Evolutionary conservation across 1,139 yeast species (phyloP), one percentile per base, ranked within the genome.

Genomic region (Yamadazyma atlantica): DNA sequence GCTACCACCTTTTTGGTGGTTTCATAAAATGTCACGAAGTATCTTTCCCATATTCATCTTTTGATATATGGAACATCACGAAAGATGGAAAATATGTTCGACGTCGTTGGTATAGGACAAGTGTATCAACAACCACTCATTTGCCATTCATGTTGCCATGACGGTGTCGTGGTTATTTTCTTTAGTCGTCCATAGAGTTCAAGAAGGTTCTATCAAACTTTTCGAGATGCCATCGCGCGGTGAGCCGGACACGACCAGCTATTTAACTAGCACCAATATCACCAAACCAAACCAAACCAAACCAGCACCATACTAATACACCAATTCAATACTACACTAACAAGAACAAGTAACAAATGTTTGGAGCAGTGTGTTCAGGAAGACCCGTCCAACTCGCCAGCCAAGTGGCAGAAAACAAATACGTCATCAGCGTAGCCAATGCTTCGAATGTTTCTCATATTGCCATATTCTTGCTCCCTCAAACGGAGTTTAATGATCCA

Each of bases 1-100:
- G 76, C 77, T 16, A 69, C 75, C 7, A 62, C 65, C 10, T 71
- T 74, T 74, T 53, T 69, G 11, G 61, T 59, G 8, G 24, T 28
- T 10, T 13, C 31, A 18, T 11, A 33, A 46, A 60, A 77, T 82
- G 84, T 80, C 69, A 77, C 84, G 82, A 78, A 75, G 81, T 77
- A 76, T 80, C 88, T 82, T 82, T 74, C 73, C 85, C 87, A 80
- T 69, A 78, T 76, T 75, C 85, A 80, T 78, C 82, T 78, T 66
- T 68, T 66, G 69, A 45, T 39, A 53, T 48, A 51, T 19, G 32
- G 12, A 50, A 46, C 78, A 74, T 78, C 47, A 47, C 51, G 47
- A 77, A 75, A 76, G 79, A 78, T 78, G 86, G 85, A 79, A 75
- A 82, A 81, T 82, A 81, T 82, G 87, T 82, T 77, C 82, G 70